Evolutionary conservation across 2,329 filamentous ascomycete genomes (phyloP).

Genomic region (Aspergillus carbonarius): DNA sequence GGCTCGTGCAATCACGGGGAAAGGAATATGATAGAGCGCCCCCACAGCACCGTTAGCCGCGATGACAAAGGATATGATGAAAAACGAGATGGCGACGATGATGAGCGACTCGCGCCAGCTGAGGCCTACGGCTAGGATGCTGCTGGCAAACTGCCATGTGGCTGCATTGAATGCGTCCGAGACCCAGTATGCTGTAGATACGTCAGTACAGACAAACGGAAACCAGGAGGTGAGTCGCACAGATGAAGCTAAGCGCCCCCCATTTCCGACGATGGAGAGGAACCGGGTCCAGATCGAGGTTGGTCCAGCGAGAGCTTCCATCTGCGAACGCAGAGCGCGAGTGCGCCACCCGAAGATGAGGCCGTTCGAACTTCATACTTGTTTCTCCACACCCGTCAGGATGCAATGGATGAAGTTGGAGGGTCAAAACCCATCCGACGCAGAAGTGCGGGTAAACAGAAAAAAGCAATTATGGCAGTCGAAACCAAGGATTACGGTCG

Average conservation of each 20-base stretch:
- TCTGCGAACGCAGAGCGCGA: constrained; percentile 48
- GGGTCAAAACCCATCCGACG: background rate
- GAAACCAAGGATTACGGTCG: background rate
- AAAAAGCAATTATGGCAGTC: background rate
- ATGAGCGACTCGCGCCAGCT: constrained; percentile 52
- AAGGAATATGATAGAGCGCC: constrained; percentile 54
- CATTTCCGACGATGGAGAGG: constrained; percentile 46
- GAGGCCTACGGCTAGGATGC: constrained; percentile 53
- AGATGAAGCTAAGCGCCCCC: constrained; percentile 46
- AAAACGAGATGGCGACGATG: constrained; percentile 53
- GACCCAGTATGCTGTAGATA: constrained; percentile 49
- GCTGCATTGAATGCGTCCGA: constrained; percentile 53
- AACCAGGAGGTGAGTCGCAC: constrained; percentile 13
- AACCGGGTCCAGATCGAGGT: constrained; percentile 52
- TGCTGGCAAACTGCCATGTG: constrained; percentile 56
- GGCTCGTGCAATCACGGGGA: constrained; percentile 56
- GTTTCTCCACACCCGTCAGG: background rate
- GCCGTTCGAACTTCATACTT: constrained; percentile 34
- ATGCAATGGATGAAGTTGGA: background rate
- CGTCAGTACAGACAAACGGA: background rate
- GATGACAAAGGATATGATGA: constrained; percentile 60
- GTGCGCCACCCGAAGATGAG: constrained; percentile 47
- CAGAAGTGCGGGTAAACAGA: background rate
- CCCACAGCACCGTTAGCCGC: constrained; percentile 59
- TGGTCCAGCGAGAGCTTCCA: constrained; percentile 47